phyloP scores from a whole-genome alignment of 2,329 filamentous ascomycete species.

The Spiromastix sp. region DNA sequence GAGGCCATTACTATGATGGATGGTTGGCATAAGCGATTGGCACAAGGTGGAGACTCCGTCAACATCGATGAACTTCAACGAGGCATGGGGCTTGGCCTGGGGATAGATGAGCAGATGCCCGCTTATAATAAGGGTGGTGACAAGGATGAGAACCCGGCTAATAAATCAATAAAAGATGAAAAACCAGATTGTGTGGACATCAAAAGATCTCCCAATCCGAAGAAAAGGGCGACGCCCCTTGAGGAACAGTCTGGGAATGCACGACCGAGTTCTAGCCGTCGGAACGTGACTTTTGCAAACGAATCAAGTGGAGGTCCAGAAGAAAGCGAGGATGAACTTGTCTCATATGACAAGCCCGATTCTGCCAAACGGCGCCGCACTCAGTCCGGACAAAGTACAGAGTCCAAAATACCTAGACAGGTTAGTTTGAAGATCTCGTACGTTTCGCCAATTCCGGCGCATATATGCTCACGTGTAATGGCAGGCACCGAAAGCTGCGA shows the following conservation, averaged over 20 bases:
- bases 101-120: conserved; percentile 15
- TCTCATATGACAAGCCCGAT: conserved; percentile 24
- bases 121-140: no score
- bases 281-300: background rate
- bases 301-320: conserved; percentile 4
- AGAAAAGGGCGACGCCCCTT: background rate
- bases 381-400: conserved; percentile 17
- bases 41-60: conserved; percentile 30
- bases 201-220: background rate
- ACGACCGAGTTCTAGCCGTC: background rate
- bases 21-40: conserved; percentile 76
- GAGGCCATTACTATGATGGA: conserved; percentile 88
- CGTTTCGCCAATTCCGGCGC: no score
- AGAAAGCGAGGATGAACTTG: conserved; percentile 24
- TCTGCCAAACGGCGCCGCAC: conserved; percentile 21
- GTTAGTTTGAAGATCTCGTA: conserved; percentile 14
- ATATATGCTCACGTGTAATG: conserved; percentile 5
- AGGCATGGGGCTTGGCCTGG: conserved; percentile 33
- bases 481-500: conserved; percentile 11
- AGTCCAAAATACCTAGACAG: conserved; percentile 20
- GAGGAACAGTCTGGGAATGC: conserved; percentile 8
- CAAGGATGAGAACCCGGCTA: no score
- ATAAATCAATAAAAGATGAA: conserved; percentile 1
- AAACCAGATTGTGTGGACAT: conserved; percentile 2
- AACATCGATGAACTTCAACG: conserved; percentile 33